Conservation (phyloP, 176 grass and related monocot species). For the Musa troglodytarum region DNA sequence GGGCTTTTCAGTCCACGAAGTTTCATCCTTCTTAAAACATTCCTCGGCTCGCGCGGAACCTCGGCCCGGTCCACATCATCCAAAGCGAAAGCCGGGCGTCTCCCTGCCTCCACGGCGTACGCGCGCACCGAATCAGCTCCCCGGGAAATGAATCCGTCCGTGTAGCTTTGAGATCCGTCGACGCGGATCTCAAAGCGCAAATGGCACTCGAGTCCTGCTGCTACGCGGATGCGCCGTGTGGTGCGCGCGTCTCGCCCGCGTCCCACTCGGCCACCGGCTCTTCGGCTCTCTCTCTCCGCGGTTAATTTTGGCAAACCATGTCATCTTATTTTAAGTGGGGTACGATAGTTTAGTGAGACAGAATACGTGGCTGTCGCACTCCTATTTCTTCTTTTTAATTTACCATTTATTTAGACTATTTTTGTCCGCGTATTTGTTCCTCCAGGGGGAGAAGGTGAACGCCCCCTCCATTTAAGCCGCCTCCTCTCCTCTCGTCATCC, state of each 20-base stretch:
- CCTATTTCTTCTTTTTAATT: too few relatives aligned
- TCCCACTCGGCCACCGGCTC: background rate
- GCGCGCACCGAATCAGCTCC: background rate
- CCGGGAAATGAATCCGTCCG: background rate
- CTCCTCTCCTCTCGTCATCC: too few relatives aligned
- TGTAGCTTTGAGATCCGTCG: background rate
- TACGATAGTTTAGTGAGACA: background rate
- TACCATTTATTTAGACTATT: too few relatives aligned
- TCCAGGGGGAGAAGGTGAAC: too few relatives aligned
- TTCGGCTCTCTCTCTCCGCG: background rate
- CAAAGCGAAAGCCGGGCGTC: background rate
- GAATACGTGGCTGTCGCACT: too few relatives aligned
- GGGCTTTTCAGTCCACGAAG: background rate
- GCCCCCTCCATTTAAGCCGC: too few relatives aligned
- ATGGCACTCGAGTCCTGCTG: background rate
- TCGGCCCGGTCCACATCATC: background rate
- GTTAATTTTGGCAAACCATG: background rate
- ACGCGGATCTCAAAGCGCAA: background rate
- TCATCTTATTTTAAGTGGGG: background rate
- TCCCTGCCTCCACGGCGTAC: background rate
- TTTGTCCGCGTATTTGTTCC: too few relatives aligned
- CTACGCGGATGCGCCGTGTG: background rate
- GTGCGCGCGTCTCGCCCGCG: background rate
- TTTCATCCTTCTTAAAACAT: background rate
- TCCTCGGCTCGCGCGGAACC: background rate